Conservation (phyloP, 1,139 yeast species). For the Kodamaea ohmeri region DNA sequence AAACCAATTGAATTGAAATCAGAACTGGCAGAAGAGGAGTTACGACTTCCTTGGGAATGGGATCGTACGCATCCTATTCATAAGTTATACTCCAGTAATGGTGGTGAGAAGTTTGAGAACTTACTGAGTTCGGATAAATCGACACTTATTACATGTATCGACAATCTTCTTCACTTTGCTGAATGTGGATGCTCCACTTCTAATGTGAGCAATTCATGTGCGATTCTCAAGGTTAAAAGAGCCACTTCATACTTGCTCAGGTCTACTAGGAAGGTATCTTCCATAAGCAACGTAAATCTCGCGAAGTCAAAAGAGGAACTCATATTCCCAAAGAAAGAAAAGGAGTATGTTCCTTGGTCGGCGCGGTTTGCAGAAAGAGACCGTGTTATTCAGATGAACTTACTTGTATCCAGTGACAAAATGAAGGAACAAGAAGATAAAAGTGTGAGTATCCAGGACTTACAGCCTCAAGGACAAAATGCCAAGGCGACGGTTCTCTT, state of each 20-base stretch:
- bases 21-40: constrained; percentile 47
- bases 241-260: constrained; percentile 56
- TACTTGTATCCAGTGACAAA: constrained; percentile 16
- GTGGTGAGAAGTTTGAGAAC: constrained; percentile 44
- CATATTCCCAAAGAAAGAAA: constrained; percentile 31
- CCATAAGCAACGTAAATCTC: constrained; percentile 37
- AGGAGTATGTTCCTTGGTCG: constrained; percentile 40
- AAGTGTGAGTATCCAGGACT: constrained; percentile 1
- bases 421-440: constrained; percentile 10
- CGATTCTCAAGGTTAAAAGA: constrained; percentile 59
- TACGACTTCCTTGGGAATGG: constrained; percentile 88
- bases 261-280: constrained; percentile 54
- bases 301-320: constrained; percentile 43
- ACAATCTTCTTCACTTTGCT: constrained; percentile 52
- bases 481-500: constrained; percentile 18
- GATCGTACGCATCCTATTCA: constrained; percentile 73
- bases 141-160: constrained; percentile 56
- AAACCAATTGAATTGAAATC: constrained; percentile 43
- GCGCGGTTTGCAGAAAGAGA: constrained; percentile 36
- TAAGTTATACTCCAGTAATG: constrained; percentile 39
- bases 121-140: constrained; percentile 51
- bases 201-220: constrained; percentile 44
- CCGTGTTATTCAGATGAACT: constrained; percentile 24
- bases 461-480: constrained; percentile 2
- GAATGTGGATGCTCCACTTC: constrained; percentile 67